Percentiles rank a stretch among this genome's conserved stretches.
Evolutionary conservation across 2,329 filamentous ascomycete genomes (phyloP).

Genomic region (Metarhizium rileyi): DNA sequence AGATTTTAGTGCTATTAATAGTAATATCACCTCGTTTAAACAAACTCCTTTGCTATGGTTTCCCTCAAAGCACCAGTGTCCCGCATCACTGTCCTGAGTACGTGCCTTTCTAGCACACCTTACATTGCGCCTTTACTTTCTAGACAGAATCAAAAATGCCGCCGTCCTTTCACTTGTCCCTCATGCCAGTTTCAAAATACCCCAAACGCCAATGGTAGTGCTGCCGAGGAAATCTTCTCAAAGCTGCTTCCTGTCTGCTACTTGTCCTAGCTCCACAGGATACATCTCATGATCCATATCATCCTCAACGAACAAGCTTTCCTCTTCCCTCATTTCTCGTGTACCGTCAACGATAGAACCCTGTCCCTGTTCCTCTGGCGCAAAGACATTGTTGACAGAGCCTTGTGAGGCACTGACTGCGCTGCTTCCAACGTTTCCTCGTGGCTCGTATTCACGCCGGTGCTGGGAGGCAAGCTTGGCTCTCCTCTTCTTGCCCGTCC

Average conservation of each 20-base stretch:
- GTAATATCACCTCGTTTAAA: no score
- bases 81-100: no score
- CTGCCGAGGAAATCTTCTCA: not conserved
- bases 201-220: not conserved
- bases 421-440: no score
- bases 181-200: not conserved
- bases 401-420: constrained; percentile 8
- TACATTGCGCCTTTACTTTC: no score
- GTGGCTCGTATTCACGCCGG: not conserved
- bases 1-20: no score
- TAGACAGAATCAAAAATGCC: not conserved
- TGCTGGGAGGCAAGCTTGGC: constrained; percentile 2
- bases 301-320: not conserved
- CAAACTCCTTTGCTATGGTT: no score
- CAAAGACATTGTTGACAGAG: constrained; percentile 16
- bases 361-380: not conserved
- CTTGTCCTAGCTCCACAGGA: constrained; percentile 6
- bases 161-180: not conserved
- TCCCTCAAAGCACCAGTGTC: no score
- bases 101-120: not conserved
- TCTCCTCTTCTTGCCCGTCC: constrained; percentile 17
- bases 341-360: not conserved
- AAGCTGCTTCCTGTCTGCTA: not conserved
- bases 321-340: not conserved
- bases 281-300: constrained; percentile 14